Conservation (phyloP, 225 moss, liverwort and hornwort species). For the Ulota crispa region DNA sequence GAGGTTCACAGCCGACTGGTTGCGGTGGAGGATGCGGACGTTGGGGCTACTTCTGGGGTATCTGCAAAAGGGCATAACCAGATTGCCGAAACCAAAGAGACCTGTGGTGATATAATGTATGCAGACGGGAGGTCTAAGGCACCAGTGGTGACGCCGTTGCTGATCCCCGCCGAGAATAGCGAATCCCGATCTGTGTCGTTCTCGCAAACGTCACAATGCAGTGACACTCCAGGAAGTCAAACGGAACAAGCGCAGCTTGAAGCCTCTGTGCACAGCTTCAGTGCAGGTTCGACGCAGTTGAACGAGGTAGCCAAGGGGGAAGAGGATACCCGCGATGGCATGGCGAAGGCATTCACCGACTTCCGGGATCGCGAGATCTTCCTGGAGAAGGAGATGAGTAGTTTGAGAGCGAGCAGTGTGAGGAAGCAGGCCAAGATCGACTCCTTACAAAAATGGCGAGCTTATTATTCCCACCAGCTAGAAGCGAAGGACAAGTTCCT, state of each 20-base stretch:
- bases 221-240: slow-evolving; percentile 28
- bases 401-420: slow-evolving; percentile 33
- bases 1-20: slow-evolving; percentile 37
- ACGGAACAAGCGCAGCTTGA: background rate
- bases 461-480: slow-evolving; percentile 36
- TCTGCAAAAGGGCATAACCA: slow-evolving; percentile 10
- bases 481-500: slow-evolving; percentile 32
- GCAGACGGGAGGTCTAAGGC: slow-evolving; percentile 11
- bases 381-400: slow-evolving; percentile 24
- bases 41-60: background rate
- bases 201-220: slow-evolving; percentile 47
- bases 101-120: slow-evolving; percentile 51
- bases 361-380: slow-evolving; percentile 16
- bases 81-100: slow-evolving; percentile 48
- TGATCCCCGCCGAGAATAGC: slow-evolving; percentile 32
- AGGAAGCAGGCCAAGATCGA: slow-evolving; percentile 53
- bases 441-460: slow-evolving; percentile 54
- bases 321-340: background rate
- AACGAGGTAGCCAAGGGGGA: slow-evolving; percentile 3
- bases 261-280: slow-evolving; percentile 12
- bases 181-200: slow-evolving; percentile 50
- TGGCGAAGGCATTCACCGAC: slow-evolving; percentile 15
- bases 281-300: background rate
- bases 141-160: slow-evolving; percentile 10
- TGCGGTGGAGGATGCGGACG: slow-evolving; percentile 16